Conservation (phyloP, 2,329 filamentous ascomycete species). For the Paraphoma sp. region DNA sequence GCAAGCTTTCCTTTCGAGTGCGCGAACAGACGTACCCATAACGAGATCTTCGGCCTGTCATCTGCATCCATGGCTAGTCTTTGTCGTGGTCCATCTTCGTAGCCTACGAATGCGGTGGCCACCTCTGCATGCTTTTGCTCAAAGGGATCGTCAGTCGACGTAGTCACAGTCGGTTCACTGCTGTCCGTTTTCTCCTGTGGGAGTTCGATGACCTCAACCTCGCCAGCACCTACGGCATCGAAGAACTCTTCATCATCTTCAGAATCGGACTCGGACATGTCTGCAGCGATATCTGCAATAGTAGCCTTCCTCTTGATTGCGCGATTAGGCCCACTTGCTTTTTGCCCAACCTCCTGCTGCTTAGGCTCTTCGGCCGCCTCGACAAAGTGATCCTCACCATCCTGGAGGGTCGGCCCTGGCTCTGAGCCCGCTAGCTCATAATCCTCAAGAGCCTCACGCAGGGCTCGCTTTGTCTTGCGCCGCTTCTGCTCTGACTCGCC, state of each 20-base stretch:
- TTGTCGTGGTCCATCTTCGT: constrained; percentile 84
- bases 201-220: constrained; percentile 80
- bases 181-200: constrained; percentile 53
- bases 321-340: constrained; percentile 25
- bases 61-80: constrained; percentile 89
- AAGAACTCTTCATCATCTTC: constrained; percentile 93
- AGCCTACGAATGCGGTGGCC: constrained; percentile 80
- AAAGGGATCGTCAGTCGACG: constrained; percentile 55
- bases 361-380: constrained; percentile 43
- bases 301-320: constrained; percentile 65
- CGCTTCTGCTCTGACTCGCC: constrained; percentile 91
- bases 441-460: constrained; percentile 81
- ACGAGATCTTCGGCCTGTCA: constrained; percentile 88
- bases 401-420: constrained; percentile 15
- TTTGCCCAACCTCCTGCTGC: constrained; percentile 27
- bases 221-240: constrained; percentile 91
- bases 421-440: constrained; percentile 34
- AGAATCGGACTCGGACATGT: constrained; percentile 72
- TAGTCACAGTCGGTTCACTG: constrained; percentile 38
- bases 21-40: constrained; percentile 71
- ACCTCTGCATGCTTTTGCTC: constrained; percentile 68
- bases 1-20: constrained; percentile 1
- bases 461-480: constrained; percentile 84
- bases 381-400: constrained; percentile 39
- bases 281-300: constrained; percentile 72